These are phyloP conservation scores for Ceratocystis colombiana DNA, from an alignment of 2,329 filamentous ascomycete species.

Conservation along the genomic window DNA sequence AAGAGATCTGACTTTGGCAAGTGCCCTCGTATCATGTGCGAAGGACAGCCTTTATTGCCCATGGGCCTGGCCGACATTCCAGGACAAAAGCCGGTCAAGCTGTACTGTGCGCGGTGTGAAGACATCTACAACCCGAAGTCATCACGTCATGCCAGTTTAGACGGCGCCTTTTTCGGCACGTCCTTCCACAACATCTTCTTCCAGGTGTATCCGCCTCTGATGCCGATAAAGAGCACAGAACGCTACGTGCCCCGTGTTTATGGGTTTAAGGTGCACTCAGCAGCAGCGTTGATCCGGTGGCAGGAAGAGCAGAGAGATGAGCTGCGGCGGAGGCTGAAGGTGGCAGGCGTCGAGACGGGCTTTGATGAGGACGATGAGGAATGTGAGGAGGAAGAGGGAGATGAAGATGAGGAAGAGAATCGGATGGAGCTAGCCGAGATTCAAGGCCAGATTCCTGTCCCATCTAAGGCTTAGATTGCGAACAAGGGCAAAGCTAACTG, in stretches of 20 bases:
- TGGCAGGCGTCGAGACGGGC: conserved; percentile 60
- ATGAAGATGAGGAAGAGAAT: conserved; percentile 49
- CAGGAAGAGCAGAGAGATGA: conserved; percentile 72
- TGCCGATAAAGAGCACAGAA: conserved; percentile 73
- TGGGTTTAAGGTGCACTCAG: conserved; percentile 89
- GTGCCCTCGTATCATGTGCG: conserved; percentile 91
- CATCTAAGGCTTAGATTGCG: not conserved
- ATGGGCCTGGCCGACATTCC: conserved; percentile 89
- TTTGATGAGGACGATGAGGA: conserved; percentile 59
- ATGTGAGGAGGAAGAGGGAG: conserved; percentile 47
- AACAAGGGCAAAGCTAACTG: not conserved
- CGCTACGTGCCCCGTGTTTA: conserved; percentile 86
- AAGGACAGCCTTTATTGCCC: conserved; percentile 82
- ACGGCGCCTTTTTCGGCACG: conserved; percentile 95
- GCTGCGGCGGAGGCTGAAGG: conserved; percentile 65
- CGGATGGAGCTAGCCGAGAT: conserved; percentile 31
- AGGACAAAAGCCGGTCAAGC: conserved; percentile 81
- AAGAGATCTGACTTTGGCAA: conserved; percentile 98
- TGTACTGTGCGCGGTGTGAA: conserved; percentile 95
- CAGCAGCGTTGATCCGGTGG: conserved; percentile 82
- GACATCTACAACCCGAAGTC: conserved; percentile 99
- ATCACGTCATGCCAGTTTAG: conserved; percentile 84
- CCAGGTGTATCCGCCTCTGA: conserved; percentile 87
- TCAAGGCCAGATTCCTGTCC: conserved; percentile 17
- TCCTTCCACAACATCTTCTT: conserved; percentile 99